Base-by-base conservation (phyloP, 2,329 filamentous ascomycete species). In the Plectosphaerella plurivora region DNA sequence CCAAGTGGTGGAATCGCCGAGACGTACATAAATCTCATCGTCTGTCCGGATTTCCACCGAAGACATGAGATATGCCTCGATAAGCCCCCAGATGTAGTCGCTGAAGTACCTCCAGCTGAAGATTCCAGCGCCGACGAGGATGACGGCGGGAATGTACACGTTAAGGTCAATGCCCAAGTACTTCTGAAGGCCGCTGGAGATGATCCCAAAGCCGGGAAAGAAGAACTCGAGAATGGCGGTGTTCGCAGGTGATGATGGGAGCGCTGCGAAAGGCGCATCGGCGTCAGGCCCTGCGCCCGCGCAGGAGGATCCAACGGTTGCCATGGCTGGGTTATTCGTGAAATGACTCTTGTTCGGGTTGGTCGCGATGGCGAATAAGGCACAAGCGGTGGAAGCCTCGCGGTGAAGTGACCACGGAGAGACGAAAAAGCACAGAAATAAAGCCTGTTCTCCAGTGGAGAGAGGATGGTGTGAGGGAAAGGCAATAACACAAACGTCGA, bases 1-100 rank as follows among this genome's bases (percentile, higher is more conserved):
- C 42, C 16, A 3, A 20, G 10, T 15, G 25, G 24, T 6, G 46
- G 16, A 9, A 33, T 7, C 15, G 3, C 5, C 16, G 9, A 8
- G 20, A 55, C 53, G 42, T 18, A 55, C 53, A 71, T 88, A 89
- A 52, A 87, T 81, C 63, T 89, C 86, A 59, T 90, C 87, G 53
- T 89, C 84, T 25, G 81, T 77, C 45, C 83, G 78, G 39, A 90
- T 80, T 59, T 86, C 81, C 16, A 86, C 84, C 2, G 78, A 81
- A 3, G 82, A 86, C 74, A 87, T 83, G 59, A 86, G 77, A 59
- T 87, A 71, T 6, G 69, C 60, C 42, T 79, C 73, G 28, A 84
- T 57, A 39, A 77, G 65, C 1, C 66, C 63, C 70, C 73, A 78
- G 12, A 81, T 53, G 58, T 75, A 77, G 3, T 71, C 65, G 50